These are phyloP conservation scores for Senna siamea DNA, from an alignment of 306 rosid genomes.

Conservation along the genomic window DNA sequence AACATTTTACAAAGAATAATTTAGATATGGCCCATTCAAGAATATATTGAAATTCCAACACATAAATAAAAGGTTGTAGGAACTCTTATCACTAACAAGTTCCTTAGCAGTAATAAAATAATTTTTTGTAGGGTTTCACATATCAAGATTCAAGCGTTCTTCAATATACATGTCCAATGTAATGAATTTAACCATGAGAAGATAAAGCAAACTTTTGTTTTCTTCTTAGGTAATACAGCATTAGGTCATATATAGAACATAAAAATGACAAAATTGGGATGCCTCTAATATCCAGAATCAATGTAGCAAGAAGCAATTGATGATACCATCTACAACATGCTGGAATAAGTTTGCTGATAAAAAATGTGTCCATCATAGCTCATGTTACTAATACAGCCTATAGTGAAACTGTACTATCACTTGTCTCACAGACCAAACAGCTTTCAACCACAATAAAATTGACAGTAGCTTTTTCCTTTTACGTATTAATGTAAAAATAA, in stretches of 20 bases:
- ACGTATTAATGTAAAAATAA: slow-evolving; percentile 23
- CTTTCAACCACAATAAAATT: slow-evolving; percentile 12
- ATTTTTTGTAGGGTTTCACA: slow-evolving; percentile 13
- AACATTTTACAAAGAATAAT: slow-evolving; percentile 7
- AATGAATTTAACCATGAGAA: slow-evolving; percentile 14
- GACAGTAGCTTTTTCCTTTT: background rate
- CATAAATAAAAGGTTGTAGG: slow-evolving; percentile 29
- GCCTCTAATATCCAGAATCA: background rate
- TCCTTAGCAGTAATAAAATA: slow-evolving; percentile 1
- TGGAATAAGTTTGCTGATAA: slow-evolving; percentile 8
- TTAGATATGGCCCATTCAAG: slow-evolving; percentile 15
- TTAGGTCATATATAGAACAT: slow-evolving; percentile 17
- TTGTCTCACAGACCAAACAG: background rate
- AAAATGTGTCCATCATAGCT: slow-evolving; percentile 3
- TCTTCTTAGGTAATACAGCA: background rate
- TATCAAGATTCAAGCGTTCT: slow-evolving; percentile 30
- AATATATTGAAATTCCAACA: slow-evolving; percentile 35
- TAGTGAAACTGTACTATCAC: background rate
- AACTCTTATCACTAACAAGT: slow-evolving; percentile 26
- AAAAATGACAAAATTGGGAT: slow-evolving; percentile 7
- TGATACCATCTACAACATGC: slow-evolving; percentile 14
- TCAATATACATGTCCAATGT: slow-evolving; percentile 26
- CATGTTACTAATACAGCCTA: background rate
- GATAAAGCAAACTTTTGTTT: background rate
- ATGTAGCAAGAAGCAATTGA: background rate